Evolutionary conservation across 2,329 filamentous ascomycete genomes (phyloP).

Genomic region (Paecilomyces sp.): DNA sequence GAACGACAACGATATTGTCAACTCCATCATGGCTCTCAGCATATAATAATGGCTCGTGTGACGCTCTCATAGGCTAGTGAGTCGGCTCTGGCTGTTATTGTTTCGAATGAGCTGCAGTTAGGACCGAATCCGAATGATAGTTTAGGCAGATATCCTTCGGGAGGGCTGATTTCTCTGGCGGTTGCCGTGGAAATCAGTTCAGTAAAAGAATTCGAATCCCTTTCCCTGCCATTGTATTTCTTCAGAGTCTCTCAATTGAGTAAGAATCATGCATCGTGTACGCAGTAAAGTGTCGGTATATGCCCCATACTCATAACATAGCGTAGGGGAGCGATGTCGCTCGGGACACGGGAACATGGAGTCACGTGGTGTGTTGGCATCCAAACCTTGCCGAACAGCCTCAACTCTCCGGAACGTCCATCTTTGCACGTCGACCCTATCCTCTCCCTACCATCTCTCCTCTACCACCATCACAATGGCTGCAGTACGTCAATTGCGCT

Average conservation of each 20-base stretch:
- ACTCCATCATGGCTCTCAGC: constrained; percentile 98
- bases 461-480: constrained; percentile 33
- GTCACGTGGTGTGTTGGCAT: constrained; percentile 26
- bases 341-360: constrained; percentile 19
- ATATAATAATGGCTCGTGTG: constrained; percentile 47
- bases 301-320: not conserved
- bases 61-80: not conserved
- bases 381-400: constrained; percentile 34
- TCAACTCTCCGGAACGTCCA: constrained; percentile 25
- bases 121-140: constrained; percentile 21
- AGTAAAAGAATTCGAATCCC: constrained; percentile 22
- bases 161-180: constrained; percentile 14
- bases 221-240: not conserved
- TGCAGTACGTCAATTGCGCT: constrained; percentile 25
- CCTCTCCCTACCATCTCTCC: constrained; percentile 19
- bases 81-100: constrained; percentile 2
- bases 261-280: not conserved
- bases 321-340: constrained; percentile 1
- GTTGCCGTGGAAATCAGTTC: constrained; percentile 30
- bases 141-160: constrained; percentile 18
- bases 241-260: not conserved
- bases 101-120: constrained; percentile 11
- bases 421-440: constrained; percentile 25
- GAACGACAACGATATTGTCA: constrained; percentile 99
- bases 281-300: not conserved